These are phyloP conservation scores for Triangularia verruculosa DNA, from an alignment of 2,329 filamentous ascomycete genomes.

Conservation along the genomic window DNA sequence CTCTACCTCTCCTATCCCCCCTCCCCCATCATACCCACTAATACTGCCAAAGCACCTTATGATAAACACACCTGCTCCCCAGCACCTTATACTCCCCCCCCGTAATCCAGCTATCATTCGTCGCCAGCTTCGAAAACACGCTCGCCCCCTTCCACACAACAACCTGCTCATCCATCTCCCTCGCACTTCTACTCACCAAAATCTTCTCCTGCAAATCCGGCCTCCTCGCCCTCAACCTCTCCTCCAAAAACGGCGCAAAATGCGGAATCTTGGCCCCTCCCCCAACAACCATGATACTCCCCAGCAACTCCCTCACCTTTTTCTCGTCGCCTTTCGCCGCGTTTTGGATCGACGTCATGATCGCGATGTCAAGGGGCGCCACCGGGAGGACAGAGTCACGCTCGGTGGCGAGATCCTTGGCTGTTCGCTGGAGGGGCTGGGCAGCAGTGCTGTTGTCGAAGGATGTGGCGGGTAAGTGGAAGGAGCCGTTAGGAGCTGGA, in stretches of 20 bases:
- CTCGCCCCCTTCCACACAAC: slow-evolving; percentile 97
- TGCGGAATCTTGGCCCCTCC: slow-evolving; percentile 78
- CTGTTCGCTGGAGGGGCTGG: slow-evolving; percentile 41
- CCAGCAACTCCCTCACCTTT: slow-evolving; percentile 85
- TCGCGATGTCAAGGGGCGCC: slow-evolving; percentile 82
- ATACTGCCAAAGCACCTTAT: slow-evolving; percentile 70
- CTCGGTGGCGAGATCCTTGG: slow-evolving; percentile 58
- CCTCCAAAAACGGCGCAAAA: slow-evolving; percentile 79
- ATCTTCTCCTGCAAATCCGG: slow-evolving; percentile 60
- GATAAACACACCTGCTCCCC: slow-evolving; percentile 76
- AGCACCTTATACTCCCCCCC: slow-evolving; percentile 83
- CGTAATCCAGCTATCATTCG: slow-evolving; percentile 95
- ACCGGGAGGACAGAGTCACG: slow-evolving; percentile 79
- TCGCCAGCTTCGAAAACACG: slow-evolving; percentile 87
- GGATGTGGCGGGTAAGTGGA: slow-evolving; percentile 14
- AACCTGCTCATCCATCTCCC: slow-evolving; percentile 96
- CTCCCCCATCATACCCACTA: slow-evolving; percentile 13
- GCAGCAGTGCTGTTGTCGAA: slow-evolving; percentile 14
- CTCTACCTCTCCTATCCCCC: too few species aligned
- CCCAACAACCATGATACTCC: slow-evolving; percentile 86
- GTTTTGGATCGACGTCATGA: slow-evolving; percentile 83
- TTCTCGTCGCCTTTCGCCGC: slow-evolving; percentile 87
- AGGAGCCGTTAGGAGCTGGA: slow-evolving; percentile 35
- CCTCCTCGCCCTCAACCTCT: slow-evolving; percentile 66
- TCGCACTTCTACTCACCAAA: slow-evolving; percentile 67